Conservation (phyloP, 257 asterid species). For the Hygrophila difformis region DNA sequence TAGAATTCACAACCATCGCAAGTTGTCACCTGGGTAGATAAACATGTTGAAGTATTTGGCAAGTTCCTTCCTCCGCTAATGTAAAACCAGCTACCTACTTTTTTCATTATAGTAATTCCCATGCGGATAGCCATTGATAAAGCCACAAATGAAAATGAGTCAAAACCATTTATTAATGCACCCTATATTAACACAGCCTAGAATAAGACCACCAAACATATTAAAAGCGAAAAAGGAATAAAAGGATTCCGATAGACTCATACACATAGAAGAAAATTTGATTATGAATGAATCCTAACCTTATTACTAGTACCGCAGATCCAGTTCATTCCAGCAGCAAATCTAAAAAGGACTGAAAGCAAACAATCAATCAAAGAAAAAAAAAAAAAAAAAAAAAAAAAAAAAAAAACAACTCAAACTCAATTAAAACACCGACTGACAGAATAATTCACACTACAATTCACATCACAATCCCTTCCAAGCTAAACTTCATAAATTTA, state of each 20-base stretch:
- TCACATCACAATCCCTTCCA: constrained; percentile 7
- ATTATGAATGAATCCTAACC: constrained; percentile 7
- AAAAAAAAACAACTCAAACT: neutral
- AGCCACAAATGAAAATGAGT: neutral
- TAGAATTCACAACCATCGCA: neutral
- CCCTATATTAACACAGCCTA: neutral
- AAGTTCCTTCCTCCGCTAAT: constrained; percentile 1
- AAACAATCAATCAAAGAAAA: constrained; percentile 1
- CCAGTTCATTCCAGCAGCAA: constrained; percentile 17
- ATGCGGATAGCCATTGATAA: constrained; percentile 4
- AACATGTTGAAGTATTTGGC: neutral
- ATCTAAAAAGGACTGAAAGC: constrained; percentile 16
- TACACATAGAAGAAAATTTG: neutral
- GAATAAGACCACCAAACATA: constrained; percentile 15
- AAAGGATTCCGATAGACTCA: neutral
- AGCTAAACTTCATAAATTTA: neutral
- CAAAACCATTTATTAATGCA: constrained; percentile 4
- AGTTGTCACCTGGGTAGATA: constrained; percentile 5
- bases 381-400: too few species aligned
- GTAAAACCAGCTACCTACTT: constrained; percentile 2
- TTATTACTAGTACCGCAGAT: constrained; percentile 17
- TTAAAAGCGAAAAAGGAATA: constrained; percentile 6
- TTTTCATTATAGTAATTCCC: constrained; percentile 3
- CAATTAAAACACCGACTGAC: neutral
- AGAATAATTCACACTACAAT: neutral